phyloP scores from a whole-genome alignment of 169 alveolate genomes.

The Eimeria sp. region DNA sequence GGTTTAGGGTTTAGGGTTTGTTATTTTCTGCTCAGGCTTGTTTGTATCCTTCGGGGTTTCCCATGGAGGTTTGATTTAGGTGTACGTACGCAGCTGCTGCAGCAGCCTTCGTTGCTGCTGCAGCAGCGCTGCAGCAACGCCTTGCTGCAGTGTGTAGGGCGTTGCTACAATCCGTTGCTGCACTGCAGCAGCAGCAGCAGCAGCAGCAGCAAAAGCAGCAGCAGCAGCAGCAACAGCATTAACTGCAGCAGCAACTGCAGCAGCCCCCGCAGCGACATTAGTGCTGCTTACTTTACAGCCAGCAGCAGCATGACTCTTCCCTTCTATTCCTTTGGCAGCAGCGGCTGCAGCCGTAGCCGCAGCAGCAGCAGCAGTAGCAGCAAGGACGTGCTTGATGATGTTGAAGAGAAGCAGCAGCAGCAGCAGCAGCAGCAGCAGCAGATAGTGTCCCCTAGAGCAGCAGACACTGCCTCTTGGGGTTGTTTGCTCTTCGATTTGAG shows the following conservation, averaged over 20 bases:
- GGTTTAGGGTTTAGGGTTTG: too few species aligned
- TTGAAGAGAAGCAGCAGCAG: constrained; percentile 15
- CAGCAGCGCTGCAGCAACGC: neutral
- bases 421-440: constrained; percentile 35
- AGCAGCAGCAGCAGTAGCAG: constrained; percentile 18
- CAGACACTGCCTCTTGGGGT: neutral
- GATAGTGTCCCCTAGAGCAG: neutral
- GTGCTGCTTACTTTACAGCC: constrained; percentile 88
- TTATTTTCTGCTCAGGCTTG: too few species aligned
- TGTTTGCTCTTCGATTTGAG: neutral
- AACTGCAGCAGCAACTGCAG: constrained; percentile 1
- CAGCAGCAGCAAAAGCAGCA: constrained; percentile 15
- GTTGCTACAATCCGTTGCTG: constrained; percentile 7
- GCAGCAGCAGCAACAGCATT: constrained; percentile 10
- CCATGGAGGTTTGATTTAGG: too few species aligned
- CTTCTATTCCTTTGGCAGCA: constrained; percentile 89
- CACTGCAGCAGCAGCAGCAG: constrained; percentile 29
- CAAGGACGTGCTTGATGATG: neutral
- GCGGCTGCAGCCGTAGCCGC: neutral
- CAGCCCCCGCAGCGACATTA: neutral
- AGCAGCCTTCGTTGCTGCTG: too few species aligned
- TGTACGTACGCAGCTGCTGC: too few species aligned
- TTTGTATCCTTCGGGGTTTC: too few species aligned
- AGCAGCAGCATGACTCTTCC: constrained; percentile 97
- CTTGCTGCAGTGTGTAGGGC: neutral